Conservation (phyloP, 805 yeast genomes). For the Kazachstania bromeliacearum region DNA sequence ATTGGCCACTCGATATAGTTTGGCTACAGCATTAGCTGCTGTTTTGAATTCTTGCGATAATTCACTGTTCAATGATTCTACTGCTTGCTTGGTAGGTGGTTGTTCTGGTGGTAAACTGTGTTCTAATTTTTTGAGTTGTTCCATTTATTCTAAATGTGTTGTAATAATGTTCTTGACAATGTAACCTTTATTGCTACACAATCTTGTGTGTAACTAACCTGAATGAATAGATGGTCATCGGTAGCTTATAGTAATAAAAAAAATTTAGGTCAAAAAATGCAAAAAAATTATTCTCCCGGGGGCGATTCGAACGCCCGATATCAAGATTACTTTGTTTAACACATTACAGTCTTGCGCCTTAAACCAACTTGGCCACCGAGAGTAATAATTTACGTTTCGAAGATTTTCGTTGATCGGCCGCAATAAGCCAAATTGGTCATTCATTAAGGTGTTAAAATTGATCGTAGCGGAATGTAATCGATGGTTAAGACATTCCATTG, state of each 20-base stretch:
- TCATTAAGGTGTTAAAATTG: too few relatives aligned
- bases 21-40: constrained; percentile 67
- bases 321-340: constrained; percentile 25
- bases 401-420: too few relatives aligned
- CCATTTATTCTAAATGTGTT: too few relatives aligned
- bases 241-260: too few relatives aligned
- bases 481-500: too few relatives aligned
- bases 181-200: too few relatives aligned
- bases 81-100: constrained; percentile 23
- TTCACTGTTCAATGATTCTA: constrained; percentile 36
- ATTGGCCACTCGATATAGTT: constrained; percentile 53
- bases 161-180: too few relatives aligned
- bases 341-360: constrained; percentile 27
- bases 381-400: constrained; percentile 13
- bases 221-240: too few relatives aligned
- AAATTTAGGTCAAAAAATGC: not conserved
- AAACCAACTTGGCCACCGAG: constrained; percentile 31
- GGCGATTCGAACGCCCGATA: constrained; percentile 34
- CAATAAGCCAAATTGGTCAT: too few relatives aligned
- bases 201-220: too few relatives aligned
- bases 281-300: constrained; percentile 28
- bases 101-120: constrained; percentile 26
- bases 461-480: too few relatives aligned
- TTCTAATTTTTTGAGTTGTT: constrained; percentile 16
- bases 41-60: constrained; percentile 55